These are phyloP conservation scores for Pseudocercospora crystallina DNA, from an alignment of 2,329 filamentous ascomycete species.

Conservation along the genomic window DNA sequence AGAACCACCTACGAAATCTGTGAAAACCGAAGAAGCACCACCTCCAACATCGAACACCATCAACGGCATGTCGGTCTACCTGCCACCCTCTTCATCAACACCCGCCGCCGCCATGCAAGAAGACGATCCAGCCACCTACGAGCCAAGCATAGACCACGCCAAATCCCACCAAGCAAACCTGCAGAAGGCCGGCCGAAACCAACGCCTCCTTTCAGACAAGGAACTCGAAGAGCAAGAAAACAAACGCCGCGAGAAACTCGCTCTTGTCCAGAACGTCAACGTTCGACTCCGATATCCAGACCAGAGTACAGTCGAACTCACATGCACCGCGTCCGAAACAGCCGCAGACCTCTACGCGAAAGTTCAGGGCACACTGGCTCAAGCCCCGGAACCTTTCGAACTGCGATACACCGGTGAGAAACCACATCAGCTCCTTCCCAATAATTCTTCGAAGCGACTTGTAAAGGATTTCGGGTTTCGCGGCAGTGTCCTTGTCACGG, in stretches of 20 bases:
- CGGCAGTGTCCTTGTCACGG: constrained; percentile 70
- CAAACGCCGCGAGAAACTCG: constrained; percentile 64
- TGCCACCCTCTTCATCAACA: constrained; percentile 70
- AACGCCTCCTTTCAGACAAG: constrained; percentile 75
- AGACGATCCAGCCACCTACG: constrained; percentile 73
- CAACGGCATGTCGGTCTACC: constrained; percentile 58
- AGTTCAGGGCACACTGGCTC: constrained; percentile 69
- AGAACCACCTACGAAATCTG: constrained; percentile 4
- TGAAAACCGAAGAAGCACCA: constrained; percentile 2
- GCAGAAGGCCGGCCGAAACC: constrained; percentile 64
- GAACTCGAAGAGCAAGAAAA: constrained; percentile 72
- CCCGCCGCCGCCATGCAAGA: constrained; percentile 69
- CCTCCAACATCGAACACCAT: constrained; percentile 17
- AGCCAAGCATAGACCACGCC: constrained; percentile 72
- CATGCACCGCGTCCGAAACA: constrained; percentile 67
- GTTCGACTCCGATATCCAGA: constrained; percentile 88
- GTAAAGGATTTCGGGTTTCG: constrained; percentile 71
- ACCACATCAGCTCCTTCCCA: constrained; percentile 33
- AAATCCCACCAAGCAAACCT: constrained; percentile 72
- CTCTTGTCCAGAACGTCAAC: constrained; percentile 65
- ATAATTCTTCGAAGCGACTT: constrained; percentile 50
- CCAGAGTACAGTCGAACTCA: constrained; percentile 72
- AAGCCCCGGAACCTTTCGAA: constrained; percentile 62
- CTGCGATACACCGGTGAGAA: constrained; percentile 64
- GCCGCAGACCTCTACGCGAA: constrained; percentile 71